phyloP scores from a whole-genome alignment of 2,329 filamentous ascomycete genomes.

The Albophoma yamanashiensis region DNA sequence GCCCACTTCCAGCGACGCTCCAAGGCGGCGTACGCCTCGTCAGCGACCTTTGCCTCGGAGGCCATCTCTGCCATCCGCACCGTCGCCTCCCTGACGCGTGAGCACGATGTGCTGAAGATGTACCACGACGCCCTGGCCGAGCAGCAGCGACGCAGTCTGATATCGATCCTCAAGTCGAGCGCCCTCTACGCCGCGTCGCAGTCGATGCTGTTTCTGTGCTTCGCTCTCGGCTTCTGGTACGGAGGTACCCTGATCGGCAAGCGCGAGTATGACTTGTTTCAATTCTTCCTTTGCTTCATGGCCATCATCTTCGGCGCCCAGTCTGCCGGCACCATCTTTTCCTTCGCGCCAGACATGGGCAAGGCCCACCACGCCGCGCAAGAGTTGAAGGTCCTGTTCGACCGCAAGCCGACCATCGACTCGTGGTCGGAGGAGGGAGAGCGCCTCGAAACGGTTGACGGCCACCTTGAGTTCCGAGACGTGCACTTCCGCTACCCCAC shows the following conservation, averaged over 20 bases:
- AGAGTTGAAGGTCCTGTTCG: conserved; percentile 74
- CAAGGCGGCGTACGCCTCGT: conserved; percentile 68
- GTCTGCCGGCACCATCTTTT: conserved; percentile 82
- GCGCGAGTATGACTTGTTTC: conserved; percentile 64
- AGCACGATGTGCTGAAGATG: conserved; percentile 63
- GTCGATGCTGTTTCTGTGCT: conserved; percentile 70
- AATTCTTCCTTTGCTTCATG: conserved; percentile 88
- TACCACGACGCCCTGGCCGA: conserved; percentile 58
- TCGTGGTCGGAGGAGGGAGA: conserved; percentile 65
- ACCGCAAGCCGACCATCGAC: conserved; percentile 72
- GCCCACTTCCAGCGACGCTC: conserved; percentile 69
- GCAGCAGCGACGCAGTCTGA: conserved; percentile 58
- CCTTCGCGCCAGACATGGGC: conserved; percentile 83
- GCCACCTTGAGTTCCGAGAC: conserved; percentile 77
- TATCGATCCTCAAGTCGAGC: conserved; percentile 67
- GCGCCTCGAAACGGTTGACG: conserved; percentile 53
- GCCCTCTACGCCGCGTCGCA: conserved; percentile 75
- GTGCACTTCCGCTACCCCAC: conserved; percentile 95
- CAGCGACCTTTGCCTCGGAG: conserved; percentile 83
- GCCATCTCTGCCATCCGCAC: conserved; percentile 90
- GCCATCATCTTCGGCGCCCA: conserved; percentile 86
- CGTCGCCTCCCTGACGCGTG: conserved; percentile 80
- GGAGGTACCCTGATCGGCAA: conserved; percentile 66
- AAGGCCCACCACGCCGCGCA: conserved; percentile 80
- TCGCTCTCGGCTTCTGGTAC: conserved; percentile 90